A percentile compares a stretch with the other conserved stretches of the same genome.
Conservation (phyloP, 2,329 filamentous ascomycete species). For the Ophiostoma pallidulum region DNA sequence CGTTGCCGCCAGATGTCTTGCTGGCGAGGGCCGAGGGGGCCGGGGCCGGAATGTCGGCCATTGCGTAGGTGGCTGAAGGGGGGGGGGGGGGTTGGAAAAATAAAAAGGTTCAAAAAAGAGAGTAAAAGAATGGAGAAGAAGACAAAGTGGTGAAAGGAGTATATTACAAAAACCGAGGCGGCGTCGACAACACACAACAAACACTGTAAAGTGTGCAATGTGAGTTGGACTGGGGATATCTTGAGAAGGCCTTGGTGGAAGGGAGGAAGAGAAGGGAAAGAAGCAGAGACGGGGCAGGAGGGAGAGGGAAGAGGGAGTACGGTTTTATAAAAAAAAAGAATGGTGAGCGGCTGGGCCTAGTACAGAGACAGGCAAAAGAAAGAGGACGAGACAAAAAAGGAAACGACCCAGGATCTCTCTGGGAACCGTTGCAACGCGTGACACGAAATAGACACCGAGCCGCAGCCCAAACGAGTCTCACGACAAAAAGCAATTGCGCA, state of each 20-base stretch:
- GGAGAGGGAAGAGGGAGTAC: background rate
- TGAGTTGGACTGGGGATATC: conserved; percentile 3
- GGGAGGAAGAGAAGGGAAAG: conserved; percentile 2
- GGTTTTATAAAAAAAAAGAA: conserved; percentile 4
- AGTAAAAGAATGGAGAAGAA: background rate
- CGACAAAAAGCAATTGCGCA: no score
- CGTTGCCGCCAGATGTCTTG: conserved; percentile 55
- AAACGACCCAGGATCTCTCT: no score
- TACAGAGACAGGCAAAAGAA: background rate
- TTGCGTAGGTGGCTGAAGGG: conserved; percentile 1
- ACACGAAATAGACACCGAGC: no score
- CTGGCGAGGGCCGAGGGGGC: conserved; percentile 15
- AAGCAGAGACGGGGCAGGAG: background rate
- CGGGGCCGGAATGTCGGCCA: conserved; percentile 15
- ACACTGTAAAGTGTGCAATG: no score
- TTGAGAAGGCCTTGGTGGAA: conserved; percentile 7
- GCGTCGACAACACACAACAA: conserved; percentile 2
- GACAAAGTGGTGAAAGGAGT: background rate
- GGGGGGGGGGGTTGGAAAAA: background rate
- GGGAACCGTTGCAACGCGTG: no score
- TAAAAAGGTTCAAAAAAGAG: background rate
- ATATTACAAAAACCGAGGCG: background rate
- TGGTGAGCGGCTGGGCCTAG: no score
- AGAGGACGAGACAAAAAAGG: background rate
- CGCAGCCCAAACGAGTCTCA: no score